Percentiles rank a stretch among this genome's conserved stretches.
These are phyloP conservation scores for Phytophthora melonis DNA, from an alignment of 352 stramenopile species.

Conservation along the genomic window DNA sequence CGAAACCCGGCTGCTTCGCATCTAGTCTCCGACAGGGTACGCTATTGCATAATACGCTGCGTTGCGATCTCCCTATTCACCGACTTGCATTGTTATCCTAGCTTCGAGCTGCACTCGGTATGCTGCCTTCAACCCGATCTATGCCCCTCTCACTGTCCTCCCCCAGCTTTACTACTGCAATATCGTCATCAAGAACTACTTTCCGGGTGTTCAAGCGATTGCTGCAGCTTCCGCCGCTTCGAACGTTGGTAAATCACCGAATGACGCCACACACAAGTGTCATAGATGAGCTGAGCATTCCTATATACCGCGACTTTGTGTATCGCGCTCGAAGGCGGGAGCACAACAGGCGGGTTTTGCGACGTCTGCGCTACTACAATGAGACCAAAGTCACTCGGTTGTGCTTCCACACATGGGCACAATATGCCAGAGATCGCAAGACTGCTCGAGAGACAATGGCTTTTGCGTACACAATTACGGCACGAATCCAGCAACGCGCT, in stretches of 20 bases:
- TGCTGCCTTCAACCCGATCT: slow-evolving; percentile 40
- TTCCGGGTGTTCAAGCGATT: slow-evolving; percentile 58
- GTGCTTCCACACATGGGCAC: slow-evolving; percentile 54
- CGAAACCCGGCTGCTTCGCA: slow-evolving; percentile 55
- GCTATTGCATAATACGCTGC: not conserved
- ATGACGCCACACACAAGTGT: slow-evolving; percentile 54
- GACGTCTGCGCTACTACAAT: slow-evolving; percentile 62
- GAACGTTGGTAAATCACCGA: slow-evolving; percentile 46
- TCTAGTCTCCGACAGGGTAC: slow-evolving; percentile 67
- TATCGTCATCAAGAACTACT: slow-evolving; percentile 50
- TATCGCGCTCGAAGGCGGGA: slow-evolving; percentile 56
- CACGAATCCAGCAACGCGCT: slow-evolving; percentile 43
- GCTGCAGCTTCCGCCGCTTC: slow-evolving; percentile 53
- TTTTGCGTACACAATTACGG: slow-evolving; percentile 39
- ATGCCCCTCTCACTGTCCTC: slow-evolving; percentile 29
- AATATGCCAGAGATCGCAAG: slow-evolving; percentile 44
- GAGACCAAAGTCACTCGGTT: slow-evolving; percentile 48
- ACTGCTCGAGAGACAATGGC: slow-evolving; percentile 44
- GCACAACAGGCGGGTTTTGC: slow-evolving; percentile 58
- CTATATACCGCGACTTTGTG: slow-evolving; percentile 62
- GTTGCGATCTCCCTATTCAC: not conserved
- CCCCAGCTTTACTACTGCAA: slow-evolving; percentile 22
- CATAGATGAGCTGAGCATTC: slow-evolving; percentile 64
- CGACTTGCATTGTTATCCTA: slow-evolving; percentile 19
- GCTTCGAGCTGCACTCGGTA: slow-evolving; percentile 59